A percentile compares a stretch with the other conserved stretches of the same genome.
Conservation (phyloP, 768 basidiomycete genomes). For the Roridomyces roridus region DNA sequence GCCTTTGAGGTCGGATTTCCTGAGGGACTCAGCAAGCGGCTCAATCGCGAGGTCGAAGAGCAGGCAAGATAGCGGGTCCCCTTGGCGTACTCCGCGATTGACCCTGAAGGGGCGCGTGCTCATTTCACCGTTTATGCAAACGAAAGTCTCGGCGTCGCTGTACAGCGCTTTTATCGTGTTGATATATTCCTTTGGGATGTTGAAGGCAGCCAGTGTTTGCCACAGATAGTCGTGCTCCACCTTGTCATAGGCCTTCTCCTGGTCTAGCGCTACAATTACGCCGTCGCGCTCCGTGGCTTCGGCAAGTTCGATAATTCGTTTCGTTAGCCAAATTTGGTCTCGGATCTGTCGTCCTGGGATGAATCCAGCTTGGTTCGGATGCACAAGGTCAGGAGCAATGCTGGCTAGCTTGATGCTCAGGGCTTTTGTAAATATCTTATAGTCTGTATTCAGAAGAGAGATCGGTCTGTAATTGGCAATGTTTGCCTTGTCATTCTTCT, state of each 20-base stretch:
- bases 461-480: conserved; percentile 33
- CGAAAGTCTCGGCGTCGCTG: conserved; percentile 18
- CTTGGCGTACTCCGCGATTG: conserved; percentile 35
- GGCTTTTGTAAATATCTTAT: conserved; percentile 25
- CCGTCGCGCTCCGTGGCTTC: conserved; percentile 25
- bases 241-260: too few relatives aligned
- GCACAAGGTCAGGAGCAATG: conserved; percentile 22
- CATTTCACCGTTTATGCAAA: conserved; percentile 30
- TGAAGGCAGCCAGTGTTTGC: conserved; percentile 5
- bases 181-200: conserved; percentile 20
- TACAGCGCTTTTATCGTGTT: conserved; percentile 29
- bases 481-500: conserved; percentile 32
- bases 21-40: conserved; percentile 27
- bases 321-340: conserved; percentile 28
- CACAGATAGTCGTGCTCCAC: conserved; percentile 21
- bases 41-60: conserved; percentile 40
- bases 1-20: conserved; percentile 24
- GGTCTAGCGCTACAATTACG: background rate
- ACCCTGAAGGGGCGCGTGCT: conserved; percentile 24
- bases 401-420: conserved; percentile 18
- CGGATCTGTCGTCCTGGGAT: conserved; percentile 24
- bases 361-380: conserved; percentile 34
- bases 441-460: conserved; percentile 24
- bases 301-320: conserved; percentile 18
- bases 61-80: conserved; percentile 37